phyloP scores from a whole-genome alignment of 148 eudicot genomes.

The Persicaria tinctoria region DNA sequence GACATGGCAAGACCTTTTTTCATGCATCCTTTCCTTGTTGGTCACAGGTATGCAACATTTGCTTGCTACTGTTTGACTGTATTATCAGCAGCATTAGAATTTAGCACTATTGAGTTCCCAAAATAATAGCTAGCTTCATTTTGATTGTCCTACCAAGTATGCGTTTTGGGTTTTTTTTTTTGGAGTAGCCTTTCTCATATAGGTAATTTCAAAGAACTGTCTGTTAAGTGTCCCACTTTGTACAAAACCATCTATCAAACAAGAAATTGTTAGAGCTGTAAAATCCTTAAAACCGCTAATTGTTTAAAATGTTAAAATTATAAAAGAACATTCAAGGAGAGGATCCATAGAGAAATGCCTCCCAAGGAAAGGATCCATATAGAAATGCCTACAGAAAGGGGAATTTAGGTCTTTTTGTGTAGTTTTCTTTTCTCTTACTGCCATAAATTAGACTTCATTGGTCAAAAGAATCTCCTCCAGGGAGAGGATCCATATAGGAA shows the following conservation, averaged over 20 bases:
- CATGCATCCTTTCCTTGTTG: slow-evolving; percentile 50
- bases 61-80: background rate
- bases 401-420: background rate
- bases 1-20: slow-evolving; percentile 59
- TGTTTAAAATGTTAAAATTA: background rate
- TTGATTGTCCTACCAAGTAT: background rate
- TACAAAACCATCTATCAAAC: background rate
- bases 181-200: background rate
- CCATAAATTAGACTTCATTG: background rate
- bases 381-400: too few species aligned
- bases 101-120: background rate
- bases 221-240: background rate
- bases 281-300: background rate
- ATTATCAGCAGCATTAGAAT: background rate
- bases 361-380: too few species aligned
- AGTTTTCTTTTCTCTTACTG: background rate
- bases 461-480: background rate
- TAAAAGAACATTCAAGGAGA: background rate
- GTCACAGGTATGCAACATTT: slow-evolving; percentile 49
- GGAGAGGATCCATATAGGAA: background rate
- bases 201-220: background rate
- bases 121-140: background rate
- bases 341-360: too few species aligned
- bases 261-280: background rate
- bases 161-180: background rate